Percentiles rank a stretch among this genome's conserved stretches.
phyloP scores from a whole-genome alignment of 176 grass and related monocot species.

The Zizania latifolia region DNA sequence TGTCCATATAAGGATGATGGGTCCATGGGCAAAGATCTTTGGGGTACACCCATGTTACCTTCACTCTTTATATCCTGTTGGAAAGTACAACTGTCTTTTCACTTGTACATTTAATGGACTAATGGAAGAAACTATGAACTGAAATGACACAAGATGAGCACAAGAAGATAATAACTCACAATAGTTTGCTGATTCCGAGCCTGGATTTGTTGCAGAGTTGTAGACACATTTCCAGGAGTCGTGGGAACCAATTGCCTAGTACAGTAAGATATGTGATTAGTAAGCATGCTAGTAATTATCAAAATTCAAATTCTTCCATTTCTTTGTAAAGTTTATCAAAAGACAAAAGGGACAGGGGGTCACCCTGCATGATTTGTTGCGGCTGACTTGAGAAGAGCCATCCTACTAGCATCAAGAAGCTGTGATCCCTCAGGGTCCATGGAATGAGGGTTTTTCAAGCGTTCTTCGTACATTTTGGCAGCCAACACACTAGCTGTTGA shows the following conservation, averaged over 20 bases:
- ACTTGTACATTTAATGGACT: conserved; percentile 22
- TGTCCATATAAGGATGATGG: conserved; percentile 85
- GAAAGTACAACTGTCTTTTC: conserved; percentile 10
- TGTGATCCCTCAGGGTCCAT: conserved; percentile 81
- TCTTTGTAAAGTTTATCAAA: conserved; percentile 5
- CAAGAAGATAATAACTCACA: conserved; percentile 38
- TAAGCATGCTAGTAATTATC: not conserved
- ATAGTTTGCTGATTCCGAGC: conserved; percentile 75
- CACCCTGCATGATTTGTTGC: conserved; percentile 81
- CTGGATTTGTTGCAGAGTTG: conserved; percentile 92
- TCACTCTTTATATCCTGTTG: conserved; percentile 89
- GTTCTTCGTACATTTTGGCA: conserved; percentile 97
- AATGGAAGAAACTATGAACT: not conserved
- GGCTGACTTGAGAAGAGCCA: conserved; percentile 92
- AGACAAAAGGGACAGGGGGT: not conserved
- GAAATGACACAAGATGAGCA: conserved; percentile 13
- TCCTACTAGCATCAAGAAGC: conserved; percentile 75
- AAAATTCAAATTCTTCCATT: not conserved
- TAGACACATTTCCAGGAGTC: conserved; percentile 73
- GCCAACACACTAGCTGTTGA: conserved; percentile 90
- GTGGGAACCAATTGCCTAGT: conserved; percentile 75
- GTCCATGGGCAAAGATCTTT: conserved; percentile 91
- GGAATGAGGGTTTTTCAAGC: conserved; percentile 71
- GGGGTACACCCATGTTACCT: conserved; percentile 67
- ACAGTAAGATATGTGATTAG: not conserved